A percentile compares a stretch with the other conserved stretches of the same genome.
These are phyloP conservation scores for Fistulifera pelliculosa DNA, from an alignment of 108 stramenopile genomes.

Conservation along the genomic window DNA sequence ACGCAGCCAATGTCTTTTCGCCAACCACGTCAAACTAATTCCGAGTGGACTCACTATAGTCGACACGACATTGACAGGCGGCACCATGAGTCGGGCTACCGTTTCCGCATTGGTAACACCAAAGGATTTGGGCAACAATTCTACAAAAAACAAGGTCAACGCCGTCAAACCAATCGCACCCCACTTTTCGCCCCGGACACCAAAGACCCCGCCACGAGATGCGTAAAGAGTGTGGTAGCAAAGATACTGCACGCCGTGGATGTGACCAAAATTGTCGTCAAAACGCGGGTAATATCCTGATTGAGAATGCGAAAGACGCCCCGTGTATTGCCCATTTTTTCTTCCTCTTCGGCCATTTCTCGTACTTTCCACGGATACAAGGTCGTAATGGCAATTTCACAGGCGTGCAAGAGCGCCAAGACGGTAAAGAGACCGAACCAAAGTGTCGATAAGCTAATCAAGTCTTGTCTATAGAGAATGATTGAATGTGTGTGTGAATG, in stretches of 20 bases:
- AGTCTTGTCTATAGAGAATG: conserved; percentile 16
- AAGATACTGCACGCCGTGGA: conserved; percentile 83
- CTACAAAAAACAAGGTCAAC: conserved; percentile 92
- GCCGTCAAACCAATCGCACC: conserved; percentile 81
- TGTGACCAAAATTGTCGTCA: conserved; percentile 91
- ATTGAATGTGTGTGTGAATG: too few relatives aligned
- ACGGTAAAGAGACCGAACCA: conserved; percentile 49
- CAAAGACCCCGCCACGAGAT: conserved; percentile 78
- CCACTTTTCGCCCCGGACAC: conserved; percentile 71
- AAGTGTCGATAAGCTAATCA: conserved; percentile 21
- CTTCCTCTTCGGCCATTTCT: conserved; percentile 95
- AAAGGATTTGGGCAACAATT: conserved; percentile 89
- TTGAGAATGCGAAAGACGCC: conserved; percentile 85
- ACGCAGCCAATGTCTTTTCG: conserved; percentile 67
- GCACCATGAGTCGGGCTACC: conserved; percentile 86
- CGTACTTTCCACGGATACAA: conserved; percentile 95
- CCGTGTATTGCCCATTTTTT: conserved; percentile 39
- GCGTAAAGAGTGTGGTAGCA: conserved; percentile 81
- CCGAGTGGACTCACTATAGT: conserved; percentile 81
- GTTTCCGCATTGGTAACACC: conserved; percentile 92
- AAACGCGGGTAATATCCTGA: conserved; percentile 89
- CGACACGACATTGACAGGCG: conserved; percentile 79
- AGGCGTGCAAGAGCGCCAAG: conserved; percentile 79
- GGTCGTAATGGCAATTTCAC: conserved; percentile 95
- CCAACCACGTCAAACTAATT: conserved; percentile 67